A percentile compares a stretch with the other conserved stretches of the same genome.
Conservation (phyloP, 306 rosid genomes). For the Malus sieversii region DNA sequence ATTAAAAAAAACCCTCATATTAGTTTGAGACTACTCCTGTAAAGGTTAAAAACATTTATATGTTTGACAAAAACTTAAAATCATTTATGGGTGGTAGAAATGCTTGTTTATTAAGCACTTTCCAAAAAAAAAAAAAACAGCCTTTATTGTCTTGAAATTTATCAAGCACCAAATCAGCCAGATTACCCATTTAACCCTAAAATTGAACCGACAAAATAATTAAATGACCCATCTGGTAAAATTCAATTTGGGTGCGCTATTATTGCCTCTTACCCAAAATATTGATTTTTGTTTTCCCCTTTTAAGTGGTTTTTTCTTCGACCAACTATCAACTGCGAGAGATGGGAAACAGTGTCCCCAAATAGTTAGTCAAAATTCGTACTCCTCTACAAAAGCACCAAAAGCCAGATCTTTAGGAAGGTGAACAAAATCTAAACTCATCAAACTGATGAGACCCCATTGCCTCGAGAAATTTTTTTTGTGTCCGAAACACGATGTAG, state of each 20-base stretch:
- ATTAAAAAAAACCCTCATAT: too few species aligned
- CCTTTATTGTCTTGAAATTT: not conserved
- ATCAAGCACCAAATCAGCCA: conserved; percentile 9
- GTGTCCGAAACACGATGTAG: too few species aligned
- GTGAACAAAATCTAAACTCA: conserved; percentile 17
- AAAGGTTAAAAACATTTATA: too few species aligned
- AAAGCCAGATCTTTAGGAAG: conserved; percentile 33
- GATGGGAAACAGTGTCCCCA: conserved; percentile 15
- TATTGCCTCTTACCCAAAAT: not conserved
- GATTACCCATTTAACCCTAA: conserved; percentile 8
- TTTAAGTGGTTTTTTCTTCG: not conserved
- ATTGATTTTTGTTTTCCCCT: conserved; percentile 6
- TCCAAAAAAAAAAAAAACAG: not conserved
- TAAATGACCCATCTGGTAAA: conserved; percentile 25
- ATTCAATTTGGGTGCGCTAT: conserved; percentile 19
- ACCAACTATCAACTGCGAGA: conserved; percentile 11
- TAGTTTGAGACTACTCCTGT: not conserved
- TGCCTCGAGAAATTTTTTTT: too few species aligned
- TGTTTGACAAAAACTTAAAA: not conserved
- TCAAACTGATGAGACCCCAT: conserved; percentile 24
- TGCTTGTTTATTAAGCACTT: too few species aligned
- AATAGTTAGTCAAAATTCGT: conserved; percentile 39
- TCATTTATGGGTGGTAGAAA: too few species aligned
- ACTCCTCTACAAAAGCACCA: conserved; percentile 1
- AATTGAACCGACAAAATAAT: conserved; percentile 30